These are phyloP conservation scores for Bipolaris cookei DNA, from an alignment of 2,329 filamentous ascomycete genomes.

Conservation along the genomic window DNA sequence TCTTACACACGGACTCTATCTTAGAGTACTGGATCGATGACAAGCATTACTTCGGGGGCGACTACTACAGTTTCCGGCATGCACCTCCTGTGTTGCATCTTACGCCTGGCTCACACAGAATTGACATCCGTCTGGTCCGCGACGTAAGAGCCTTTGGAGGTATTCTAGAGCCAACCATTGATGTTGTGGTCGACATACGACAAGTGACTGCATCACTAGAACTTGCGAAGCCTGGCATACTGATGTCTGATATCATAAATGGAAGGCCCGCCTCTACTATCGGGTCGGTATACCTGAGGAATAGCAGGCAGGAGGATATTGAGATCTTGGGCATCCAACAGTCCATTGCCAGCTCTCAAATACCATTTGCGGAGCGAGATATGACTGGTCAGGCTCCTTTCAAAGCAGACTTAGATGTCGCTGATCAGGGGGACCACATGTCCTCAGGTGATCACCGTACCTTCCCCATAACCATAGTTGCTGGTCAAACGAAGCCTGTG, in stretches of 20 bases:
- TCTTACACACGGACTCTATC: constrained; percentile 56
- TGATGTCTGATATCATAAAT: constrained; percentile 61
- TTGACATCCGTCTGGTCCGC: constrained; percentile 61
- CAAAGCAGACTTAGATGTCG: constrained; percentile 13
- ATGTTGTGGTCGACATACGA: constrained; percentile 44
- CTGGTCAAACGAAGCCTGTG: constrained; percentile 53
- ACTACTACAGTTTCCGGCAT: constrained; percentile 60
- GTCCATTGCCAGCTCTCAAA: constrained; percentile 20
- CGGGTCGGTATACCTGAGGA: constrained; percentile 59
- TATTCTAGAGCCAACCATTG: constrained; percentile 55
- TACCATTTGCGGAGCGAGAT: constrained; percentile 14
- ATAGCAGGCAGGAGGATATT: constrained; percentile 49
- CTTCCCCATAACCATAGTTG: constrained; percentile 26
- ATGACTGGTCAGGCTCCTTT: constrained; percentile 21
- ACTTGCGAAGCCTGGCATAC: constrained; percentile 43
- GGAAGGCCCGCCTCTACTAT: constrained; percentile 55
- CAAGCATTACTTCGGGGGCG: constrained; percentile 62
- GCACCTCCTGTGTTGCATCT: constrained; percentile 60
- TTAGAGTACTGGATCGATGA: constrained; percentile 62
- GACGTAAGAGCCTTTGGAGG: constrained; percentile 65
- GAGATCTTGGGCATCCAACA: constrained; percentile 44
- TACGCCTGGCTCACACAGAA: constrained; percentile 56
- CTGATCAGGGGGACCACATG: constrained; percentile 16
- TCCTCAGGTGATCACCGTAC: background rate
- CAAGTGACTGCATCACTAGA: constrained; percentile 38